Base-by-base conservation (phyloP, 2,329 filamentous ascomycete species). In the Coniochaeta prunicola region DNA sequence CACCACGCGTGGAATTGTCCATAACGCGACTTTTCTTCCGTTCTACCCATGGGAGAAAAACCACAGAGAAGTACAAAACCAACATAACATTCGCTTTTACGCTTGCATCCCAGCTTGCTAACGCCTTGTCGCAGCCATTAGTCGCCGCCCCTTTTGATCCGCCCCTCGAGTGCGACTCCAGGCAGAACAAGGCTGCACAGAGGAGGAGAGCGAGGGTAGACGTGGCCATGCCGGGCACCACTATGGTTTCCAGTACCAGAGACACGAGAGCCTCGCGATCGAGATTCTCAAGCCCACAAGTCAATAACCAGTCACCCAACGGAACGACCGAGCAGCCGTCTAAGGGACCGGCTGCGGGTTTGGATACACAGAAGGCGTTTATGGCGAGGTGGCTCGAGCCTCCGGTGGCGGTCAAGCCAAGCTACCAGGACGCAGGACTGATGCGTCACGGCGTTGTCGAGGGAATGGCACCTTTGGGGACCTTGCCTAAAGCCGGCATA, bases 391-490 rank as follows among this genome's bases (percentile, higher is more conserved):
- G 83, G 83, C 71, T 85, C 63, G 83, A 86, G 69, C 82, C 82
- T 12, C 75, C 80, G 8, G 74, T 84, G 40, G 80, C 83, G 72
- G 78, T 74, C 71, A 83, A 81, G 72, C 69, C 92, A 12, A 93
- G 89, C 70, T 96, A 88, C 69, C 85, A 90, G 76, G 91, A 96
- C 70, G 84, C 81, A 59, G 89, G 89, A 50, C 81, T 94, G 65
- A 78, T 88, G 67, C 81, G 88, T 55, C 84, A 86, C 71, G 90
- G 90, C 63, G 89, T 96, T 19, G 78, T 96, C 60, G 87, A 90
- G 72, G 87, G 87, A 67, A 96, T 96, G 92, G 87, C 86, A 57
- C 87, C 92, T 28, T 76, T 96, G 59, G 92, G 92, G 42, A 81
- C 86, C 58, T 79, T 86, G 65, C 92, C 92, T 13, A 84, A 83